A percentile compares a stretch with the other conserved stretches of the same genome.
Evolutionary conservation across 768 basidiomycete genomes (phyloP).

Genomic region (Mycena venus): DNA sequence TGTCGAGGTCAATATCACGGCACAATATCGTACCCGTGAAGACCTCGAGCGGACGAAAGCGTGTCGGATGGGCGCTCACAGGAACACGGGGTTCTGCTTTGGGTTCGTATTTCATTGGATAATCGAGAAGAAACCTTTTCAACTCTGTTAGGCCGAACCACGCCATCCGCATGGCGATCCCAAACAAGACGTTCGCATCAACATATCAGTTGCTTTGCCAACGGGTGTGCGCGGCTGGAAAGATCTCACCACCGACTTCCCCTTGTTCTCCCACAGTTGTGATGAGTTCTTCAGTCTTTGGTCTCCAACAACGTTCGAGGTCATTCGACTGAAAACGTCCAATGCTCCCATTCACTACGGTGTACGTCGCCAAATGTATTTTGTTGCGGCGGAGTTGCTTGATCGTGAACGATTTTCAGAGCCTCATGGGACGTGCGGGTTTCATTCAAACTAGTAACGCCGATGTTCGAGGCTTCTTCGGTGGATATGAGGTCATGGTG

Average conservation of each 20-base stretch:
- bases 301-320: slow-evolving; percentile 9
- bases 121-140: neutral
- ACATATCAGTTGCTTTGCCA: slow-evolving; percentile 7
- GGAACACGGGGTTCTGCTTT: slow-evolving; percentile 12
- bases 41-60: neutral
- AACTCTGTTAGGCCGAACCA: slow-evolving; percentile 8
- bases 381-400: neutral
- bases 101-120: neutral
- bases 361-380: neutral
- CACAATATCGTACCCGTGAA: neutral
- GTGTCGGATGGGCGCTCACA: slow-evolving; percentile 6
- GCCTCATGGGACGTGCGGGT: neutral
- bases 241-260: slow-evolving; percentile 24
- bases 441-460: slow-evolving; percentile 25
- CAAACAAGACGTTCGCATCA: slow-evolving; percentile 3
- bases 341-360: slow-evolving; percentile 15
- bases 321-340: slow-evolving; percentile 17
- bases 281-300: slow-evolving; percentile 15
- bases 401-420: neutral
- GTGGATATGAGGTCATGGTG: neutral
- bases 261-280: slow-evolving; percentile 4
- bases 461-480: slow-evolving; percentile 5
- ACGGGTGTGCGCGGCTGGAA: neutral
- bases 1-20: slow-evolving; percentile 8
- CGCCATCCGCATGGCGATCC: slow-evolving; percentile 17